These are phyloP conservation scores for Exophiala calicioides DNA, from an alignment of 2,329 filamentous ascomycete species.

Conservation along the genomic window DNA sequence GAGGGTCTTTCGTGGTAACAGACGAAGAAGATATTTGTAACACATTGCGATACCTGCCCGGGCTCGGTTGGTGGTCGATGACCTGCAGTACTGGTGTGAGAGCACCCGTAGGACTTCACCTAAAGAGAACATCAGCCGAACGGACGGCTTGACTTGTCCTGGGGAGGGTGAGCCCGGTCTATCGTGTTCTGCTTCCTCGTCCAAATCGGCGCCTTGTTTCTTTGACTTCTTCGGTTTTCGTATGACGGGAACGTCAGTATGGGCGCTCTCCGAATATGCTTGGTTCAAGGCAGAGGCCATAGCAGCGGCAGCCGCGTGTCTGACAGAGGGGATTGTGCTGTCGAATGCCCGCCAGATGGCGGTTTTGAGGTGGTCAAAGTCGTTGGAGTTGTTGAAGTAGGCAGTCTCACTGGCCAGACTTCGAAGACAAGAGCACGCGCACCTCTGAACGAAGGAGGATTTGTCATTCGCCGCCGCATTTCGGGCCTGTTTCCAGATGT, in stretches of 20 bases:
- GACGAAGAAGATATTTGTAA: slow-evolving; percentile 77
- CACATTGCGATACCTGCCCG: slow-evolving; percentile 83
- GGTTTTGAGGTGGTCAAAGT: slow-evolving; percentile 85
- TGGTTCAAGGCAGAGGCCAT: slow-evolving; percentile 82
- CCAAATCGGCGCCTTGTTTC: slow-evolving; percentile 62
- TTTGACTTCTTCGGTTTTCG: slow-evolving; percentile 73
- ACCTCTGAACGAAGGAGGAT: slow-evolving; percentile 74
- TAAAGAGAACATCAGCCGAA: slow-evolving; percentile 71
- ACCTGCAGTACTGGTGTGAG: slow-evolving; percentile 75
- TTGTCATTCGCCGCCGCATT: slow-evolving; percentile 77
- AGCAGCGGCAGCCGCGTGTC: slow-evolving; percentile 83
- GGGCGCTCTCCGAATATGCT: slow-evolving; percentile 67
- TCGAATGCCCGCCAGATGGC: slow-evolving; percentile 86
- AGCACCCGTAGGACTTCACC: slow-evolving; percentile 76
- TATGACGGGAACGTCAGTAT: slow-evolving; percentile 57
- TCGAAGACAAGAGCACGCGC: slow-evolving; percentile 77
- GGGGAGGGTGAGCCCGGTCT: slow-evolving; percentile 68
- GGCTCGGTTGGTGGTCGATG: slow-evolving; percentile 75
- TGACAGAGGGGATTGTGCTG: slow-evolving; percentile 69
- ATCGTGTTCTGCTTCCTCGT: slow-evolving; percentile 74
- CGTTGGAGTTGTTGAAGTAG: slow-evolving; percentile 83
- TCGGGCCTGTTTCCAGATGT: slow-evolving; percentile 90
- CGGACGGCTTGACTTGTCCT: slow-evolving; percentile 70
- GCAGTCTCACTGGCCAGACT: slow-evolving; percentile 69
- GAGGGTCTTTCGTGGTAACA: slow-evolving; percentile 77